phyloP scores from a whole-genome alignment of 2,329 filamentous ascomycete species.

The Aquanectria penicillioides region DNA sequence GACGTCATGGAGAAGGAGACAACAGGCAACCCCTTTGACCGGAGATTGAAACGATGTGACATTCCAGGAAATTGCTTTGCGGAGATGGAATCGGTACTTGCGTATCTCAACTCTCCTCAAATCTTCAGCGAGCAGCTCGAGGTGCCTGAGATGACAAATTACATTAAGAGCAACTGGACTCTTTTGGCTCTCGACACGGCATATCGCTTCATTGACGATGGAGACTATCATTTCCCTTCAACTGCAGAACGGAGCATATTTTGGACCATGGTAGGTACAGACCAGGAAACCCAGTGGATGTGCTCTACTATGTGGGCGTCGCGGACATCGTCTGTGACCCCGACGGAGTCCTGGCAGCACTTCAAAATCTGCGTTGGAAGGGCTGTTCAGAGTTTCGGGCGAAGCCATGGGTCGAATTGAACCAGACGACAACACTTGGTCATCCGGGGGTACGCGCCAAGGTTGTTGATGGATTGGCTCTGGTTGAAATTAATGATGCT shows the following conservation, averaged over 20 bases:
- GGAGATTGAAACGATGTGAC: background rate
- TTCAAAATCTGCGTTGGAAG: background rate
- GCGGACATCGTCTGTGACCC: conserved; percentile 1
- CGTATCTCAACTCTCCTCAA: background rate
- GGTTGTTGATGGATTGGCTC: too few relatives aligned
- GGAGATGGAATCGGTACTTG: background rate
- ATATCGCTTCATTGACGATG: too few relatives aligned
- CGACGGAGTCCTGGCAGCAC: background rate
- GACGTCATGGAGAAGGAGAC: too few relatives aligned
- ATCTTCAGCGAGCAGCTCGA: background rate
- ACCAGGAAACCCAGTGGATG: background rate
- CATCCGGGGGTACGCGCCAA: background rate
- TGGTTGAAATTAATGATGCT: background rate
- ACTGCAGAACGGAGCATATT: too few relatives aligned
- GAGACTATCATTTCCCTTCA: too few relatives aligned
- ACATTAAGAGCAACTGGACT: background rate
- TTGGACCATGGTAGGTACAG: too few relatives aligned
- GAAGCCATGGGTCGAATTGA: background rate
- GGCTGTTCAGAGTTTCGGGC: background rate
- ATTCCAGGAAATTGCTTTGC: background rate
- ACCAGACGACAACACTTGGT: background rate
- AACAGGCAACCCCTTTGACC: background rate
- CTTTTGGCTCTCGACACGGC: too few relatives aligned
- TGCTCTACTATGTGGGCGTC: background rate
- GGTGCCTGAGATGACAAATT: background rate